Percentiles rank a stretch among this genome's conserved stretches.
Conservation (phyloP, 2,329 filamentous ascomycete species). For the Colletotrichum chlorophyti region DNA sequence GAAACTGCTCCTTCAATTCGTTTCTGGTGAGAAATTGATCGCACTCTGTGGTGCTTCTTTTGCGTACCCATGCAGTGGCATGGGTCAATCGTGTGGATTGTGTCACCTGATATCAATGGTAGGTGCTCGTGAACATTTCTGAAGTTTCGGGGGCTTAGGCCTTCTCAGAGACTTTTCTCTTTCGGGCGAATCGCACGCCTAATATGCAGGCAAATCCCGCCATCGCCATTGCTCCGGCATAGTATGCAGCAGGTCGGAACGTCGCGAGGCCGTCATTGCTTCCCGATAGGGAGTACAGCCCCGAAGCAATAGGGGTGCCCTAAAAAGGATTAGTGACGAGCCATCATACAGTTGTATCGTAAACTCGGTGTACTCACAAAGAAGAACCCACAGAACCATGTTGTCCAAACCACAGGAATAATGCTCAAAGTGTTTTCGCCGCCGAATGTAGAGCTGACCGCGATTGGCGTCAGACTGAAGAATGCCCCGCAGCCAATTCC, state of each 20-base stretch:
- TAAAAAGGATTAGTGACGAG: background rate
- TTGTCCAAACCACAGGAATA: conserved; percentile 36
- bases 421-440: conserved; percentile 34
- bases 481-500: conserved; percentile 38
- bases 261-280: conserved; percentile 23
- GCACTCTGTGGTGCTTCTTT: no score
- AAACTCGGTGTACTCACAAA: conserved; percentile 36
- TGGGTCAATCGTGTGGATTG: no score
- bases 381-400: conserved; percentile 38
- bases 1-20: no score
- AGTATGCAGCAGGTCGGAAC: conserved; percentile 36
- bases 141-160: background rate
- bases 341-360: no score
- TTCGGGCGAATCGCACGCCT: background rate
- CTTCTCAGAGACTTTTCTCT: background rate
- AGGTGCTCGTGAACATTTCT: background rate
- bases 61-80: no score
- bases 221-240: conserved; percentile 35
- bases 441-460: conserved; percentile 33
- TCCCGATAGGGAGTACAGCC: conserved; percentile 34
- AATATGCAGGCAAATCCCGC: conserved; percentile 17
- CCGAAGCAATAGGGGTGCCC: conserved; percentile 37
- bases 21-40: no score
- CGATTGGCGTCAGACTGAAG: conserved; percentile 36
- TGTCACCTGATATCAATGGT: no score